Percentiles rank a stretch among this genome's conserved stretches.
These are phyloP conservation scores for Pseudogymnoascus sp. DNA, from an alignment of 2,329 filamentous ascomycete species.

Conservation along the genomic window DNA sequence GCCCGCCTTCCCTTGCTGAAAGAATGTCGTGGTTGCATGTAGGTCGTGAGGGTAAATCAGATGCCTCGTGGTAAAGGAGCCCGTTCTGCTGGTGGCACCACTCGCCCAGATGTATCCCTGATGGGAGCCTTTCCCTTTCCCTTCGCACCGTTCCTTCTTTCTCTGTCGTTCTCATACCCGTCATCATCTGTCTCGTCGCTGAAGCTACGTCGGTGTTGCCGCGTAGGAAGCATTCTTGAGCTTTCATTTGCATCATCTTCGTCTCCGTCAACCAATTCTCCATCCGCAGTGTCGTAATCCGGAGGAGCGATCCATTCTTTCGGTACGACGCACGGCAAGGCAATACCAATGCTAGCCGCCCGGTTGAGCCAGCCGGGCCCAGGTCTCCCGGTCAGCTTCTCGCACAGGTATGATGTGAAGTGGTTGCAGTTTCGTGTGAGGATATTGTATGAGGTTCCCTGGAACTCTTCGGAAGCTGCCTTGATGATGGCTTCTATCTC, in stretches of 20 bases:
- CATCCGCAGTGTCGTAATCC: conserved; percentile 64
- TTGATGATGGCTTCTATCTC: conserved; percentile 66
- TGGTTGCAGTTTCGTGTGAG: conserved; percentile 84
- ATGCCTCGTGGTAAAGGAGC: conserved; percentile 31
- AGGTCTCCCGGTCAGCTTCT: conserved; percentile 59
- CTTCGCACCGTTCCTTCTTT: conserved; percentile 29
- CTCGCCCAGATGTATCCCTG: conserved; percentile 42
- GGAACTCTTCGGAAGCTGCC: conserved; percentile 61
- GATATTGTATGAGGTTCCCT: conserved; percentile 70
- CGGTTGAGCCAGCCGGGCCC: conserved; percentile 73
- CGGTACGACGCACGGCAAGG: conserved; percentile 73
- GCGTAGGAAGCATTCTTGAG: conserved; percentile 45
- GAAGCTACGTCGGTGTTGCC: conserved; percentile 19
- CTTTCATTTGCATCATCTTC: conserved; percentile 43
- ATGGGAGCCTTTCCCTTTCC: conserved; percentile 30
- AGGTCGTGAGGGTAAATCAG: background rate
- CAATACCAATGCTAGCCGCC: conserved; percentile 73
- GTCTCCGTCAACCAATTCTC: conserved; percentile 49
- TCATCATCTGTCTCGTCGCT: conserved; percentile 23
- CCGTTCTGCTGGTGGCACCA: conserved; percentile 43
- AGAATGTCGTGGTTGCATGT: background rate
- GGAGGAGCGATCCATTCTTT: conserved; percentile 74
- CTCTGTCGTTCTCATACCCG: conserved; percentile 40
- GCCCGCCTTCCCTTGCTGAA: background rate
- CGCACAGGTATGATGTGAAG: conserved; percentile 70